A percentile compares a stretch with the other conserved stretches of the same genome.
Conservation (phyloP, 2,329 filamentous ascomycete genomes). For the Dothiorella sarmentorum region DNA sequence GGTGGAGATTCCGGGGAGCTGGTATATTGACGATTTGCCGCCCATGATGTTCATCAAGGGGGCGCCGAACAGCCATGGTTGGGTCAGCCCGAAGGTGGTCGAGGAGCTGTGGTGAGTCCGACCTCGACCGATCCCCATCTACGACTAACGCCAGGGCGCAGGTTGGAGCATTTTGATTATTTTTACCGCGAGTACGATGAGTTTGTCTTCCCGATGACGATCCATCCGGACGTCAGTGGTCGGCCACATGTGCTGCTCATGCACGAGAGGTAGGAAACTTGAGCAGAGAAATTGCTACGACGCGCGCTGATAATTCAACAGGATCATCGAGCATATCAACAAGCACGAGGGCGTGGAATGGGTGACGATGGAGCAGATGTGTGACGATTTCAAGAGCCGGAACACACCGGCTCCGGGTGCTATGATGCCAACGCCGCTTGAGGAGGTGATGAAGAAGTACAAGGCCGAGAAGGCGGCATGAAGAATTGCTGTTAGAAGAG, state of each 20-base stretch:
- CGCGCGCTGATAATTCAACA: conserved; percentile 21
- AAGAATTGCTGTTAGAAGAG: not conserved
- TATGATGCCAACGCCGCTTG: conserved; percentile 56
- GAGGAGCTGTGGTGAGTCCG: conserved; percentile 52
- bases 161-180: conserved; percentile 62
- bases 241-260: conserved; percentile 69
- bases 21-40: conserved; percentile 59
- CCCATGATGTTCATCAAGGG: conserved; percentile 73
- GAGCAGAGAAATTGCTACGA: not conserved
- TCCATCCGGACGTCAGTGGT: conserved; percentile 65
- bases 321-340: conserved; percentile 67
- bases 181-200: conserved; percentile 75
- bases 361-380: conserved; percentile 69
- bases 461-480: conserved; percentile 27
- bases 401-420: conserved; percentile 57
- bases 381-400: conserved; percentile 68
- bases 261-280: conserved; percentile 58
- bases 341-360: conserved; percentile 61
- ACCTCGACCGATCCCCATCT: conserved; percentile 51
- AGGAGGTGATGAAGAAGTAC: conserved; percentile 51
- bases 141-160: no score
- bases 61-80: conserved; percentile 63
- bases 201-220: conserved; percentile 74
- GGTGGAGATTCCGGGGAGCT: conserved; percentile 63
- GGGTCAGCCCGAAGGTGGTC: conserved; percentile 54